These are phyloP conservation scores for Fusarium newnesense DNA, from an alignment of 2,329 filamentous ascomycete genomes.

Conservation along the genomic window DNA sequence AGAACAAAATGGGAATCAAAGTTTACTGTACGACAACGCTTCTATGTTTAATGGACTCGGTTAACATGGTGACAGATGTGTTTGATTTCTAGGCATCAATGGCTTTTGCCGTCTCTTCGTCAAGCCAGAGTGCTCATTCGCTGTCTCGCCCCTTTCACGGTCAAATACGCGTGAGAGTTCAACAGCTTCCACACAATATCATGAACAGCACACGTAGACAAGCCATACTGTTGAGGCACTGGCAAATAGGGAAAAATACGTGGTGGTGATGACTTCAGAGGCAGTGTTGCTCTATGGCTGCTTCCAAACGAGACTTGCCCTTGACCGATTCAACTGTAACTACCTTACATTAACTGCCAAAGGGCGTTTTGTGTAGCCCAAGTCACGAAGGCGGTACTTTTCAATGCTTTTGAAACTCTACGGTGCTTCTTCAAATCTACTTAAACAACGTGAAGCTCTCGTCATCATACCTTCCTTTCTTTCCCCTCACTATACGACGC, in stretches of 20 bases:
- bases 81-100: not conserved
- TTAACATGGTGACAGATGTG: not conserved
- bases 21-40: constrained; percentile 11
- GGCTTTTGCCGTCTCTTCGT: not conserved
- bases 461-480: not conserved
- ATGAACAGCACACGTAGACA: not conserved
- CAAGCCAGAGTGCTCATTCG: constrained; percentile 16
- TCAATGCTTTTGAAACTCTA: constrained; percentile 5
- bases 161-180: constrained; percentile 26
- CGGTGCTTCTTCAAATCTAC: not conserved
- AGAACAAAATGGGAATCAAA: constrained; percentile 20
- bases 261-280: constrained; percentile 8
- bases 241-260: not conserved
- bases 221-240: not conserved
- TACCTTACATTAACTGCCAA: not conserved
- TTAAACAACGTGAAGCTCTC: not conserved
- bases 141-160: constrained; percentile 33
- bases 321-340: constrained; percentile 12
- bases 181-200: not conserved
- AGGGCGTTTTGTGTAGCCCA: constrained; percentile 20
- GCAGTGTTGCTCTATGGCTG: constrained; percentile 9
- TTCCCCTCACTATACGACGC: not conserved
- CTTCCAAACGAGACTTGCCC: constrained; percentile 15
- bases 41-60: not conserved
- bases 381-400: not conserved